Evolutionary conservation across 1,284 basidiomycete genomes (phyloP).

Genomic region (Paramarasmius palmivorus): DNA sequence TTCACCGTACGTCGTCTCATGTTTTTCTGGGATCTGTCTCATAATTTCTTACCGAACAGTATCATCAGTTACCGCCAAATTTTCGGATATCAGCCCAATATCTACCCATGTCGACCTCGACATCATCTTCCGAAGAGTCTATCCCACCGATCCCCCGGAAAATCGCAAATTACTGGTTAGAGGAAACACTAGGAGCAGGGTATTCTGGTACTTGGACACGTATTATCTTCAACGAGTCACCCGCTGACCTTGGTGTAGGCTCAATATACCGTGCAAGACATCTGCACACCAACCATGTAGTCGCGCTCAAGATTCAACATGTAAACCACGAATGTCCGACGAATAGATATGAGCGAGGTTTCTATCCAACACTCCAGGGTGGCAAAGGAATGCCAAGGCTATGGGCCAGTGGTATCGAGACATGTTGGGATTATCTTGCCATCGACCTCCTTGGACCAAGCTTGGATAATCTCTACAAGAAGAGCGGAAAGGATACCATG

Average conservation of each 20-base stretch:
- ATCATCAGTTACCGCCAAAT: no score
- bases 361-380: slow-evolving; percentile 73
- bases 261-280: slow-evolving; percentile 66
- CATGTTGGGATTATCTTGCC: slow-evolving; percentile 70
- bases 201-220: slow-evolving; percentile 45
- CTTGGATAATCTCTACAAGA: slow-evolving; percentile 60
- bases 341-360: slow-evolving; percentile 64
- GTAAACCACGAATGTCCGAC: slow-evolving; percentile 71
- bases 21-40: background rate
- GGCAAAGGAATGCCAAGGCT: slow-evolving; percentile 72
- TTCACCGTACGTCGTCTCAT: background rate
- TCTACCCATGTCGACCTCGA: background rate
- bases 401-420: slow-evolving; percentile 59
- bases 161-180: slow-evolving; percentile 50
- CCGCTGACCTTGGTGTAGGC: slow-evolving; percentile 36
- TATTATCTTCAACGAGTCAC: background rate
- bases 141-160: slow-evolving; percentile 31
- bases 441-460: slow-evolving; percentile 73
- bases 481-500: slow-evolving; percentile 54
- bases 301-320: slow-evolving; percentile 71
- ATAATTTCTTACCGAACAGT: no score
- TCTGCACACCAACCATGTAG: slow-evolving; percentile 53
- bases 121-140: background rate
- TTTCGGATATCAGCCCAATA: background rate
- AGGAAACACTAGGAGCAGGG: slow-evolving; percentile 48